Conservation (phyloP, 345 rosid genomes). For the Boechera retrofracta region DNA sequence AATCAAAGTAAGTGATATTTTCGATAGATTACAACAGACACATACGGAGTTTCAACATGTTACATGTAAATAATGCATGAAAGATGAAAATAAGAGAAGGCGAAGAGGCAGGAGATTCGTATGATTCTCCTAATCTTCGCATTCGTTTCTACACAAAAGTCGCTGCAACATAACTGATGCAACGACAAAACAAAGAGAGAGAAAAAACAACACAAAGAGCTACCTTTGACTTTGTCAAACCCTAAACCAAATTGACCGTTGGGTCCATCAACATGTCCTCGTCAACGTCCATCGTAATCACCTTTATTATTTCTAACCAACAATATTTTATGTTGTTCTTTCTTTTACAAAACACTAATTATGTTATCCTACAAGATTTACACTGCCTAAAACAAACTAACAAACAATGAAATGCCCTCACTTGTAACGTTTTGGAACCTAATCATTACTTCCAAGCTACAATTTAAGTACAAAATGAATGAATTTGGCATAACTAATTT, state of each 20-base stretch:
- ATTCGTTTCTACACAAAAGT: conserved; percentile 39
- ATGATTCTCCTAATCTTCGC: conserved; percentile 34
- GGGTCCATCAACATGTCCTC: conserved; percentile 30
- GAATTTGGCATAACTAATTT: background rate
- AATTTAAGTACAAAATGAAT: background rate
- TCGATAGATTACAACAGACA: conserved; percentile 1
- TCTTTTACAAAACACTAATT: conserved; percentile 1
- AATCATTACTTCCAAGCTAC: conserved; percentile 8
- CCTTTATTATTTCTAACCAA: conserved; percentile 38
- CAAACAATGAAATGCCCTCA: conserved; percentile 18
- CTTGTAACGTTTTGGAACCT: conserved; percentile 26
- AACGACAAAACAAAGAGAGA: conserved; percentile 23
- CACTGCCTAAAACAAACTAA: conserved; percentile 14
- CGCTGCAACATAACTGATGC: conserved; percentile 42
- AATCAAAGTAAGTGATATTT: background rate
- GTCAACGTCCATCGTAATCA: conserved; percentile 25
- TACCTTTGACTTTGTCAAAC: conserved; percentile 41
- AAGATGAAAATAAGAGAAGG: conserved; percentile 18
- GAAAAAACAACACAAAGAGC: conserved; percentile 16
- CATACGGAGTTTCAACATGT: conserved; percentile 7
- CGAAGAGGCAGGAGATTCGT: conserved; percentile 30
- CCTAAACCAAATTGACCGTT: conserved; percentile 41
- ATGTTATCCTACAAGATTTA: background rate
- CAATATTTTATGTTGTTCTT: background rate
- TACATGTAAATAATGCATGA: conserved; percentile 11